Evolutionary conservation across 192 early-diverging fungal species (phyloP).

Genomic region (Backusella luteola): DNA sequence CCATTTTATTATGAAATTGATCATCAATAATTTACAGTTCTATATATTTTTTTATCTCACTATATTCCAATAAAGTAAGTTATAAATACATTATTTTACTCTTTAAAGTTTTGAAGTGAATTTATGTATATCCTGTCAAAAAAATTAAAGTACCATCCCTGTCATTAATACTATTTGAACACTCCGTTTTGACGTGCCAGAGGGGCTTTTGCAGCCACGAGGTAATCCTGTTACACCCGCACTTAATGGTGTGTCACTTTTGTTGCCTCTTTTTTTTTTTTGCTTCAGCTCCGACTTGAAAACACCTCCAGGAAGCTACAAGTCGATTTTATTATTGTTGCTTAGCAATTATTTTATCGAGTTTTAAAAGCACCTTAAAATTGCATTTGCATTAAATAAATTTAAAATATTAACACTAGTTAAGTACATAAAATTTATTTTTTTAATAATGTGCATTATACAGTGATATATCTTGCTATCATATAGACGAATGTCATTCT

Average conservation of each 20-base stretch:
- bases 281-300: neutral
- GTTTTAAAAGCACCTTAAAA: neutral
- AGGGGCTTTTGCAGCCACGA: slow-evolving; percentile 6
- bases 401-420: neutral
- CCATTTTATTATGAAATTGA: neutral
- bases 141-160: neutral
- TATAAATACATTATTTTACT: neutral
- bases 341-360: neutral
- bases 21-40: neutral
- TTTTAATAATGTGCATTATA: neutral
- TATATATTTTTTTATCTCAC: neutral
- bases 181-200: neutral
- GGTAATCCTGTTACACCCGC: neutral
- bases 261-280: slow-evolving; percentile 5
- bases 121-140: neutral
- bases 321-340: neutral
- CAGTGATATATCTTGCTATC: neutral
- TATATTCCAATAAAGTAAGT: neutral
- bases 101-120: neutral
- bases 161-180: neutral
- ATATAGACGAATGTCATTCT: neutral
- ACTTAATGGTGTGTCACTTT: neutral
- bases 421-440: neutral
- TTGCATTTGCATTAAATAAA: neutral
- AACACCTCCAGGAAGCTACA: neutral